Evolutionary conservation across 805 yeast genomes (phyloP).

Genomic region (Candida maltosa): DNA sequence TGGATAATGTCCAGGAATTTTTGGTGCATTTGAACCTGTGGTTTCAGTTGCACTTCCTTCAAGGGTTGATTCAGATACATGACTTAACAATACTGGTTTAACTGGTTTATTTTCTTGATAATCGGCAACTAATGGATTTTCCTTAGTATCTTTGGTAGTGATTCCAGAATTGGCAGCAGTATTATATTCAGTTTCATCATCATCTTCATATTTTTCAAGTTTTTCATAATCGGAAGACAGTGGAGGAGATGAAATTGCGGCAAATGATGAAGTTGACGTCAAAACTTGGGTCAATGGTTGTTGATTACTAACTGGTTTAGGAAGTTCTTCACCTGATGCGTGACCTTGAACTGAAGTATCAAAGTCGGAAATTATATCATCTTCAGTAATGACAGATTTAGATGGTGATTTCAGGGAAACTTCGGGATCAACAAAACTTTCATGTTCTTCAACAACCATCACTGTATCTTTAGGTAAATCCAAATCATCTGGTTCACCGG

Average conservation of each 20-base stretch:
- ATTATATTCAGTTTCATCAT: slow-evolving; percentile 14
- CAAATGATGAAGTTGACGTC: slow-evolving; percentile 33
- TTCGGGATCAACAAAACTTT: slow-evolving; percentile 1
- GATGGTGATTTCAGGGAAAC: slow-evolving; percentile 2
- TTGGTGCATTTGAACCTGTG: slow-evolving; percentile 4
- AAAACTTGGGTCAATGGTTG: slow-evolving; percentile 3
- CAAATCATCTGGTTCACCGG: not conserved
- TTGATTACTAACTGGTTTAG: not conserved
- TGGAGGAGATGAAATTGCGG: slow-evolving; percentile 31
- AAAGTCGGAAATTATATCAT: slow-evolving; percentile 10
- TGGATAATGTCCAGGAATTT: slow-evolving; percentile 7
- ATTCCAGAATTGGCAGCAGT: slow-evolving; percentile 21
- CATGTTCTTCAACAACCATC: slow-evolving; percentile 4
- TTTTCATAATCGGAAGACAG: slow-evolving; percentile 8
- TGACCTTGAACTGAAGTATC: slow-evolving; percentile 1
- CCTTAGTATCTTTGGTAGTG: not conserved
- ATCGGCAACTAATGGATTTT: not conserved
- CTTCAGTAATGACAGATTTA: slow-evolving; percentile 6
- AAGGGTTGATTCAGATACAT: slow-evolving; percentile 18
- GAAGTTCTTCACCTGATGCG: not conserved
- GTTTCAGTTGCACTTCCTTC: slow-evolving; percentile 1
- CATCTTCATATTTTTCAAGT: slow-evolving; percentile 4
- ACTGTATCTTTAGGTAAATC: not conserved
- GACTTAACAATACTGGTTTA: slow-evolving; percentile 60
- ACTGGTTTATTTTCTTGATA: slow-evolving; percentile 61